These are phyloP conservation scores for Chiua virens DNA, from an alignment of 768 basidiomycete species.

Conservation along the genomic window DNA sequence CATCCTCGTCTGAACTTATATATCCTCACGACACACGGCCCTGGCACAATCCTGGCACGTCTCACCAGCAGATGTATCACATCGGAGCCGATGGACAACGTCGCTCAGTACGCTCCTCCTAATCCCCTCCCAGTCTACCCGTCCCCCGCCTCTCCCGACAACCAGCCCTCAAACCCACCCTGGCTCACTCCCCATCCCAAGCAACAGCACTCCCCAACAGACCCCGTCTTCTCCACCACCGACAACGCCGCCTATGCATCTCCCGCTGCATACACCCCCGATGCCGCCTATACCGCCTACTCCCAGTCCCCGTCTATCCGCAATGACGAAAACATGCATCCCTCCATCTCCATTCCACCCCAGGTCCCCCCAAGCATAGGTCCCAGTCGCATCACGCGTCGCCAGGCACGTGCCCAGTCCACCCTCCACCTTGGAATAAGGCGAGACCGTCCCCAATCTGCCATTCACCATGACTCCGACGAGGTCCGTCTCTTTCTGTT, in stretches of 20 bases:
- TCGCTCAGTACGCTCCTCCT: constrained; percentile 29
- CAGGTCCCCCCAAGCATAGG: constrained; percentile 55
- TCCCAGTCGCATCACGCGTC: constrained; percentile 49
- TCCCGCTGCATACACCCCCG: constrained; percentile 22
- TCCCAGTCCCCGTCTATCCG: constrained; percentile 31
- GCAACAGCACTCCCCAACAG: constrained; percentile 16
- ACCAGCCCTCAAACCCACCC: constrained; percentile 27
- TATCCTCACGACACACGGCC: constrained; percentile 12
- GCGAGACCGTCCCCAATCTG: constrained; percentile 27
- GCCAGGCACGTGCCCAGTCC: constrained; percentile 40
- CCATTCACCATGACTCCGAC: constrained; percentile 24
- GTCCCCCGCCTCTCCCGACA: constrained; percentile 28
- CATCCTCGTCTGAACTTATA: too few relatives aligned
- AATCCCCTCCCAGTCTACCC: constrained; percentile 34
- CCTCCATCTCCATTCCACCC: constrained; percentile 29
- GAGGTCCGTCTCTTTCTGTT: constrained; percentile 21
- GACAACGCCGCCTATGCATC: constrained; percentile 37
- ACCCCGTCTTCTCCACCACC: constrained; percentile 39
- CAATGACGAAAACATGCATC: constrained; percentile 26
- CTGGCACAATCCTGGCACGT: constrained; percentile 30
- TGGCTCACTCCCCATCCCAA: constrained; percentile 25
- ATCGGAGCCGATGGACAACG: constrained; percentile 37
- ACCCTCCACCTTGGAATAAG: constrained; percentile 34
- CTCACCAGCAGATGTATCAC: constrained; percentile 37
- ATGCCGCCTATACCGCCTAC: constrained; percentile 29